Conservation (phyloP, 2,329 filamentous ascomycete species). For the Triangularia setosa region DNA sequence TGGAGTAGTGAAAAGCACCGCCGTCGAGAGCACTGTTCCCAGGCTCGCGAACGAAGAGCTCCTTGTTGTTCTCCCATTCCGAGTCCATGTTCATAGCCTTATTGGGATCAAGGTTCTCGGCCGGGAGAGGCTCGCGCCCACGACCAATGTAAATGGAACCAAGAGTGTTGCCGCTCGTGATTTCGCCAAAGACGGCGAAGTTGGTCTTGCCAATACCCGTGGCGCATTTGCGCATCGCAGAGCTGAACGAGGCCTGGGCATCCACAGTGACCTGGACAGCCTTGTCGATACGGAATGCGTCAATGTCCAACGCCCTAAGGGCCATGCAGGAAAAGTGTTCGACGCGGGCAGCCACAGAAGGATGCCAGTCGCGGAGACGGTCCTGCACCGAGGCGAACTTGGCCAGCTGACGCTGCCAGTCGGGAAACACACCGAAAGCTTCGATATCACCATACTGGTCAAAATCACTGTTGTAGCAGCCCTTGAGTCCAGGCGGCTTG, state of each 20-base stretch:
- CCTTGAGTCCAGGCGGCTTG: conserved; percentile 45
- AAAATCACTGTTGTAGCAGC: conserved; percentile 61
- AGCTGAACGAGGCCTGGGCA: conserved; percentile 54
- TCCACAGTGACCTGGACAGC: conserved; percentile 61
- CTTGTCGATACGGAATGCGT: conserved; percentile 65
- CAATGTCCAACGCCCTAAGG: conserved; percentile 60
- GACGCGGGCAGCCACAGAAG: conserved; percentile 53
- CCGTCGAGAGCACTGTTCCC: conserved; percentile 53
- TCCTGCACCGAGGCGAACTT: conserved; percentile 67
- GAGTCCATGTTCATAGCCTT: conserved; percentile 43
- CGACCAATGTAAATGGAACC: conserved; percentile 60
- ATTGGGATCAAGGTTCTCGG: conserved; percentile 35
- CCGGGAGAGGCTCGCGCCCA: conserved; percentile 42
- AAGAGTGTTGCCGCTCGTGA: conserved; percentile 58
- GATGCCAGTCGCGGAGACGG: conserved; percentile 60
- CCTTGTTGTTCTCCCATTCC: conserved; percentile 40
- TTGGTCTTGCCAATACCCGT: conserved; percentile 55
- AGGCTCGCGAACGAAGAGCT: conserved; percentile 41
- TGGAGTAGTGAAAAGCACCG: conserved; percentile 60
- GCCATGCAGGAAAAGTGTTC: conserved; percentile 61
- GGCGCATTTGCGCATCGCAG: conserved; percentile 55
- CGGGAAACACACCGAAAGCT: conserved; percentile 59
- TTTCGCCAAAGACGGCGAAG: conserved; percentile 62
- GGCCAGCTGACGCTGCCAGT: conserved; percentile 60
- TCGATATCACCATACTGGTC: conserved; percentile 61